Base-by-base conservation (phyloP, 768 basidiomycete genomes). In the Russula sp. region DNA sequence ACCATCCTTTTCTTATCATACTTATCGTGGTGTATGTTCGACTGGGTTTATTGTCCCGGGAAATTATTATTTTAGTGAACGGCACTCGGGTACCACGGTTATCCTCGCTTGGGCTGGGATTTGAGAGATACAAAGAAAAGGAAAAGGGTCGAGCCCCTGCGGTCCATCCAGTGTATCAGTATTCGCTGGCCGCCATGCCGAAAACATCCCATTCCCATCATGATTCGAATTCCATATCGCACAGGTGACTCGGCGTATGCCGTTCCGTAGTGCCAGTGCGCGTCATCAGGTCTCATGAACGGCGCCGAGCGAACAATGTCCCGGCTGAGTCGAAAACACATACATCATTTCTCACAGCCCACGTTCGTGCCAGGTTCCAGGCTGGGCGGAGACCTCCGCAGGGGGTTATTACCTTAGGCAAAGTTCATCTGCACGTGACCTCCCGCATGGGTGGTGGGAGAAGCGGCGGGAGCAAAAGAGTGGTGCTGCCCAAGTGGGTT, bases 201-300 rank as follows among this genome's bases (percentile, higher is more conserved):
- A 54, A 42, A 62, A 37, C 49, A 51, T 57, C 48, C 61, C 49
- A 55, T 50, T 57, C 37, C 39, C 6, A 40, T 22, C 13, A 27
- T 47, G 50, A 51, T 63, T 54, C 56, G 49, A 52, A 59, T 64
- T 64, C 58, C 53, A 50, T 54, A 44, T 59, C 14, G 52, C 53
- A 57, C 63, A 64, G 57, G 57, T 64, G 57, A 54, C 63, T 55
- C 63, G 63, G 63, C 57, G 16, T 49, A 48, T 64, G 57, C 63
- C 63, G 63, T 64, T 54, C 50, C 45, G 42, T 18, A 52, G 16
- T 47, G 20, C 34, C 8, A 22, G 51, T 22, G 34, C 22, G 63
- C 63, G 63, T 60, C 59, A 64, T 60, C 40, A 20, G 40, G 56
- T 47, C 52, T 54, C n/a, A 63, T 55, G 48, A 42, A 40, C 45